These are phyloP conservation scores for Graphium sp. DNA, from an alignment of 2,329 filamentous ascomycete genomes.

Conservation along the genomic window DNA sequence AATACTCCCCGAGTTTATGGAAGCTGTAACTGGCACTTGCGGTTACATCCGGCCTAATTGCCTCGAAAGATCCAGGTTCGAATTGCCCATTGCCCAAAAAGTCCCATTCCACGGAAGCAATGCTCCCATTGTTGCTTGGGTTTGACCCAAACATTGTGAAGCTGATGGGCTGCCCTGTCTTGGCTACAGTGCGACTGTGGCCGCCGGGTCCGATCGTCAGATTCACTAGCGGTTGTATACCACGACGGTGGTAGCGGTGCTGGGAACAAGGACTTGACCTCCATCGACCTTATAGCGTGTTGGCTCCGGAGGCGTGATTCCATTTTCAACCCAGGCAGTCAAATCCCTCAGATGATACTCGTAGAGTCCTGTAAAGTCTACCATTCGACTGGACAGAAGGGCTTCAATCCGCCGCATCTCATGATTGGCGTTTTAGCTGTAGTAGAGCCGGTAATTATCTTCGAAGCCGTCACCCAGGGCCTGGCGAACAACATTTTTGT, in stretches of 20 bases:
- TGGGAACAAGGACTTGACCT: conserved; percentile 6
- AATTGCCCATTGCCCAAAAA: conserved; percentile 5
- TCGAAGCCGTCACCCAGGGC: conserved; percentile 5
- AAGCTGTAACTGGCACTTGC: neutral
- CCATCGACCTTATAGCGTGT: conserved; percentile 5
- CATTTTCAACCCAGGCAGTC: conserved; percentile 8
- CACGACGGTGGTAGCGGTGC: conserved; percentile 4
- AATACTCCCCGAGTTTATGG: neutral
- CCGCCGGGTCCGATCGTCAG: conserved; percentile 2
- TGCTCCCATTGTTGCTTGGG: conserved; percentile 5
- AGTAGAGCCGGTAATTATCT: conserved; percentile 8
- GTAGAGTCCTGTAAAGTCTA: conserved; percentile 6
- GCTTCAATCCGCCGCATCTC: conserved; percentile 2
- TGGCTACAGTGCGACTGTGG: neutral
- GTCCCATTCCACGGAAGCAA: conserved; percentile 8
- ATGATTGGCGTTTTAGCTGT: conserved; percentile 8
- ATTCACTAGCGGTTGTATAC: conserved; percentile 8
- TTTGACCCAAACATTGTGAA: conserved; percentile 3
- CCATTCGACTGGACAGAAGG: conserved; percentile 1
- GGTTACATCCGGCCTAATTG: too few relatives aligned
- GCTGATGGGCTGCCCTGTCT: conserved; percentile 3
- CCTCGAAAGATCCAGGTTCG: neutral
- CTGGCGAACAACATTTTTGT: conserved; percentile 6
- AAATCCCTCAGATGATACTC: conserved; percentile 9
- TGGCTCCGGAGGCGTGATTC: conserved; percentile 2